Base-by-base conservation (phyloP, 345 rosid genomes). In the Sisymbrium altissimum region DNA sequence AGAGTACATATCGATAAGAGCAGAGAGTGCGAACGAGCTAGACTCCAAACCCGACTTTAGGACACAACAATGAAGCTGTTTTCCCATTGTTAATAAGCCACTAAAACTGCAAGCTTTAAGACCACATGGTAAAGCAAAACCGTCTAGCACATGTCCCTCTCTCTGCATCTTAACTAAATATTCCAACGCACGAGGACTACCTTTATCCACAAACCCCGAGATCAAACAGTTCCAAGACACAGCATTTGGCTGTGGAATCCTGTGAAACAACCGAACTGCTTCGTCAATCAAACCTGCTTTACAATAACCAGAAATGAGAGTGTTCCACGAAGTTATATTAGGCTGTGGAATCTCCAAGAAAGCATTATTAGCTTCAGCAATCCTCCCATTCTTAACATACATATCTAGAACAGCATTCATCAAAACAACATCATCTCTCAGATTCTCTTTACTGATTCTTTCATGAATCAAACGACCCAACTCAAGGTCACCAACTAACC, bases 181-280 rank as follows among this genome's bases (percentile, higher is more conserved):
- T 1, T 85, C 83, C 75, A 90, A 76, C 1, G 87, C 84, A 19
- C 38, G 73, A 19, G 66, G 73, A 64, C 87, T 86, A 61, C 85
- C 83, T 29, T 60, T 82, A 64, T 85, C 86, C 0, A 81, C 86
- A 73, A 88, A 86, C 55, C 91, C 93, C n/a, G 89, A 83, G 56
- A 90, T 76, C 36, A 90, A 77, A 72, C 76, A 85, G 63, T 90
- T 90, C 93, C 93, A 90, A 58, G 96, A 88, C 40, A 82, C 86
- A 8, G 25, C 76, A 78, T 85, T 85, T 30, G 72, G 84, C 50
- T 68, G 75, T 0, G 87, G 88, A 76, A 86, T 86, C 53, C 8
- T 72, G 58, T 62, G 29, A 76, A 90, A 90, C 82, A 88, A 73
- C 56, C 69, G 29, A 66, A 86, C 64, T 0, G 93, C 96, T 73